phyloP scores from a whole-genome alignment of 371 early-diverging fungal genomes.

The Mucor saturninus region DNA sequence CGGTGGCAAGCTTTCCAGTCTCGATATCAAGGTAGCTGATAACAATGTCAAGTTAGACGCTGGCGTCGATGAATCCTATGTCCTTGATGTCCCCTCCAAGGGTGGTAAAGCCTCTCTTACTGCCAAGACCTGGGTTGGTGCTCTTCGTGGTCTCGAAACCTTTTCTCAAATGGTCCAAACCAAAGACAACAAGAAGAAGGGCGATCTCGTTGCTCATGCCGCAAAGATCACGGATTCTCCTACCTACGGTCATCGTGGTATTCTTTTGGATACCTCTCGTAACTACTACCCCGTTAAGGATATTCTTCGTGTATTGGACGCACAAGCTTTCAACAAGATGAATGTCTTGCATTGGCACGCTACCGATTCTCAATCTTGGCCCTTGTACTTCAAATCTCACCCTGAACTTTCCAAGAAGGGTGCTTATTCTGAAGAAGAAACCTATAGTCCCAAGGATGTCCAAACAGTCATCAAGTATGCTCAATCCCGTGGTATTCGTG shows the following conservation, averaged over 20 bases:
- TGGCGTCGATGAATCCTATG: constrained; percentile 72
- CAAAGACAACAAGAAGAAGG: constrained; percentile 24
- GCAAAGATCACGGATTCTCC: constrained; percentile 75
- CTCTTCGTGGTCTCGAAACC: constrained; percentile 79
- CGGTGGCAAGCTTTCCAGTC: constrained; percentile 11
- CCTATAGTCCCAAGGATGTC: constrained; percentile 69
- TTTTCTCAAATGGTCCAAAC: constrained; percentile 70
- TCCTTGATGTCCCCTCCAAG: constrained; percentile 55
- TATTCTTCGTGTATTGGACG: constrained; percentile 72
- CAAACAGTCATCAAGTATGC: constrained; percentile 64
- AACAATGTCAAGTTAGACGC: constrained; percentile 44
- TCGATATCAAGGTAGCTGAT: constrained; percentile 38
- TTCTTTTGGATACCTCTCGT: constrained; percentile 77
- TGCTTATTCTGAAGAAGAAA: constrained; percentile 62
- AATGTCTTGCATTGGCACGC: constrained; percentile 88
- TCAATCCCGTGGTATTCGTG: constrained; percentile 74
- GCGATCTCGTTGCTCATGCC: constrained; percentile 49
- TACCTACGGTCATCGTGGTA: constrained; percentile 72
- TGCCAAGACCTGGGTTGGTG: constrained; percentile 78
- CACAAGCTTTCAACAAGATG: constrained; percentile 80
- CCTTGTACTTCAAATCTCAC: constrained; percentile 63
- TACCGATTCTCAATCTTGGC: constrained; percentile 81
- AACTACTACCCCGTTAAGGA: constrained; percentile 72
- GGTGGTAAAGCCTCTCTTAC: constrained; percentile 56
- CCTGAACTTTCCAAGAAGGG: constrained; percentile 71